Percentiles rank a stretch among this genome's conserved stretches.
Evolutionary conservation across 495 filamentous ascomycete genomes (phyloP).

Genomic region (Opeltia flavorubescens): DNA sequence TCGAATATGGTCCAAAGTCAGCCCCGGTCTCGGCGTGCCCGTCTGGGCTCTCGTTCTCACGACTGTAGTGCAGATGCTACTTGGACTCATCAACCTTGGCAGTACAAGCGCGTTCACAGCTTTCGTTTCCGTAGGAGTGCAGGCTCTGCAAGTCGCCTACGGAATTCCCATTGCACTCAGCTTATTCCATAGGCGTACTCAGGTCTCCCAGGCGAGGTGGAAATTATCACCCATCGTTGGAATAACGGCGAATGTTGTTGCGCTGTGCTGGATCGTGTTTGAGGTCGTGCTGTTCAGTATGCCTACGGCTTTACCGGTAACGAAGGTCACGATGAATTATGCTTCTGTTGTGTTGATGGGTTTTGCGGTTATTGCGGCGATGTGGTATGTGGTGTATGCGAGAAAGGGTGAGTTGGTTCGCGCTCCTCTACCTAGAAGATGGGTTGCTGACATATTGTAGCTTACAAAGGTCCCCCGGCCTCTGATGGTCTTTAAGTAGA

Average conservation of each 20-base stretch:
- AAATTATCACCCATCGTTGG: conserved; percentile 41
- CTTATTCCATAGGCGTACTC: conserved; percentile 33
- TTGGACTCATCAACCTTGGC: conserved; percentile 53
- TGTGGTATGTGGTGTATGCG: conserved; percentile 34
- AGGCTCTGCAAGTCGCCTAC: conserved; percentile 43
- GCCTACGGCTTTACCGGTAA: conserved; percentile 35
- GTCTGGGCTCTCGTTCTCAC: conserved; percentile 24
- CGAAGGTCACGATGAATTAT: conserved; percentile 41
- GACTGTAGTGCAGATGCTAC: conserved; percentile 17
- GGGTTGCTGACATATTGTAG: conserved; percentile 15
- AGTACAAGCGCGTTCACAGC: conserved; percentile 45
- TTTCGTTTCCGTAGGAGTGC: conserved; percentile 50
- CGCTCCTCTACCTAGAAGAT: conserved; percentile 2
- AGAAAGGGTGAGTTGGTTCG: conserved; percentile 25
- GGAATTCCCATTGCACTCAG: conserved; percentile 42
- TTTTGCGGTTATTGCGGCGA: conserved; percentile 26
- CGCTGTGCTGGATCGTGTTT: conserved; percentile 44
- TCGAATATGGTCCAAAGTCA: conserved; percentile 21
- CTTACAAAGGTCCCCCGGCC: conserved; percentile 33
- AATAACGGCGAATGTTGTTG: conserved; percentile 37
- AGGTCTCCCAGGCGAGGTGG: conserved; percentile 41
- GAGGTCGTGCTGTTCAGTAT: conserved; percentile 45
- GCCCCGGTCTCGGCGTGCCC: conserved; percentile 21
- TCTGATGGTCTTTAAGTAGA: conserved; percentile 27
- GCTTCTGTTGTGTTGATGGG: conserved; percentile 50